Conservation (phyloP, 805 yeast genomes). For the Myxozyma udenii region DNA sequence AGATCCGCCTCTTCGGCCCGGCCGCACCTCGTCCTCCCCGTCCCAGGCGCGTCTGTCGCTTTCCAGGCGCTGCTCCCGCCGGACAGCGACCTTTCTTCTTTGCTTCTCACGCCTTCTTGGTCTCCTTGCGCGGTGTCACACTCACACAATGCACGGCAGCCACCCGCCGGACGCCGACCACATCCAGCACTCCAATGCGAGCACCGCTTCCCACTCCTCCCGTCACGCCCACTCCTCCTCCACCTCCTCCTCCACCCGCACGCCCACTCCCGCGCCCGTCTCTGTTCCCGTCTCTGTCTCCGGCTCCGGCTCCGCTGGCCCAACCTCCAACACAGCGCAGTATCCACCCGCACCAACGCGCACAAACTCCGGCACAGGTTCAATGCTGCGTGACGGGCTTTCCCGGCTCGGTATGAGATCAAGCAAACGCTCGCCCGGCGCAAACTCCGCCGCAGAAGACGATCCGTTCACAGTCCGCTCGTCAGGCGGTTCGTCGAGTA, state of each 20-base stretch:
- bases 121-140: too few species aligned
- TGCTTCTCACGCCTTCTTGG: too few species aligned
- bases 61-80: too few species aligned
- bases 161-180: too few species aligned
- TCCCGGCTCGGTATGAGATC: conserved; percentile 9
- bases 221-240: neutral
- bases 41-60: too few species aligned
- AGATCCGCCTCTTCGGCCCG: too few species aligned
- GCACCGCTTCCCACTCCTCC: neutral
- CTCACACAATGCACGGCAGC: too few species aligned
- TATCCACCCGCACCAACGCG: conserved; percentile 10
- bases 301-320: too few species aligned
- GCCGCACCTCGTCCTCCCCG: too few species aligned
- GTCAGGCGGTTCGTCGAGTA: neutral
- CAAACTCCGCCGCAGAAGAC: neutral
- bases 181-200: neutral
- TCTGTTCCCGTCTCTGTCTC: neutral
- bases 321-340: too few species aligned
- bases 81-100: too few species aligned
- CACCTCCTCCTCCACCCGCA: neutral
- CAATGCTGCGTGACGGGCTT: conserved; percentile 8
- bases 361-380: conserved; percentile 10
- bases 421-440: conserved; percentile 8
- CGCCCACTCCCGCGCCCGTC: neutral
- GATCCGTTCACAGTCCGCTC: neutral